Conservation (phyloP, 768 basidiomycete species). For the Basidioascus undulatus region DNA sequence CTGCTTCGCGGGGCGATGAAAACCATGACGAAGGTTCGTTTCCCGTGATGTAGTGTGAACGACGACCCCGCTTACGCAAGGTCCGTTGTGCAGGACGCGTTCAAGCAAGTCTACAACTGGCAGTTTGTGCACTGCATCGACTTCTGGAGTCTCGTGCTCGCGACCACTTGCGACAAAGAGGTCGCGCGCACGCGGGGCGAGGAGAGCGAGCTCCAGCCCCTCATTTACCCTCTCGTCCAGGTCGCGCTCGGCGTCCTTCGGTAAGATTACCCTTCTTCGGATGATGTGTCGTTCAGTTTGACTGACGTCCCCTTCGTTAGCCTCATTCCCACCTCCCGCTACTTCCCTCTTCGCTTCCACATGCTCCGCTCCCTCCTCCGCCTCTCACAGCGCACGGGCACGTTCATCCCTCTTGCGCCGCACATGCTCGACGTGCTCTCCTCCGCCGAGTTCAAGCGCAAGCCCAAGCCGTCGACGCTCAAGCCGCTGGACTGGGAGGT, state of each 20-base stretch:
- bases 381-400: constrained; percentile 55
- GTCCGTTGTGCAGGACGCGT: constrained; percentile 39
- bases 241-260: constrained; percentile 78
- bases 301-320: constrained; percentile 22
- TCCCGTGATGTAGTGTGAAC: not conserved
- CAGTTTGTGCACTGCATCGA: constrained; percentile 88
- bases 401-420: constrained; percentile 67
- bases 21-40: constrained; percentile 46
- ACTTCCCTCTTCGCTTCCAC: constrained; percentile 86
- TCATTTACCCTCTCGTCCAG: constrained; percentile 89
- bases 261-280: constrained; percentile 38
- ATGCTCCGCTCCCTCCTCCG: constrained; percentile 68
- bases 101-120: constrained; percentile 95
- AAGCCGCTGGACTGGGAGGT: constrained; percentile 74
- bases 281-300: not conserved
- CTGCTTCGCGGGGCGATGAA: constrained; percentile 81
- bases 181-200: constrained; percentile 27
- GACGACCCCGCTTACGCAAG: not conserved
- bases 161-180: constrained; percentile 45
- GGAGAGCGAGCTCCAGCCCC: constrained; percentile 56
- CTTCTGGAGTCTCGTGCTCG: constrained; percentile 81
- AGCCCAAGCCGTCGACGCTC: constrained; percentile 60
- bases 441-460: constrained; percentile 39
- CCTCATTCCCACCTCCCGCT: constrained; percentile 68
- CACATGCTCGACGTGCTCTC: constrained; percentile 69